Percentiles rank a stretch among this genome's conserved stretches.
Conservation (phyloP, 192 early-diverging fungal species). For the Umbelopsis ramanniana region DNA sequence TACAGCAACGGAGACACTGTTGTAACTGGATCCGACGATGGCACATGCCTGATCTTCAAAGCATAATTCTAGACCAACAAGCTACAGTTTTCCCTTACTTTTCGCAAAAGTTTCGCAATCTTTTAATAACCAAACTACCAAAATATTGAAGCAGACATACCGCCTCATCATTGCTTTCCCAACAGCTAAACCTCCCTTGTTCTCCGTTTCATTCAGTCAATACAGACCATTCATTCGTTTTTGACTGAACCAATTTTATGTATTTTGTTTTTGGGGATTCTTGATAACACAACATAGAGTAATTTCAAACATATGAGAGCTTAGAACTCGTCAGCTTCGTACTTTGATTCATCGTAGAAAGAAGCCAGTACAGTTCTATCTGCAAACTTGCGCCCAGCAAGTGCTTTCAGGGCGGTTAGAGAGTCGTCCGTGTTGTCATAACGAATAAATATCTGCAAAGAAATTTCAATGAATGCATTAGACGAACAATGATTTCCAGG, state of each 20-base stretch:
- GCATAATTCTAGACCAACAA: conserved; percentile 19
- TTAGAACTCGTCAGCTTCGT: conserved; percentile 67
- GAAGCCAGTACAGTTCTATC: conserved; percentile 91
- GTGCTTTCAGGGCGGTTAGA: conserved; percentile 70
- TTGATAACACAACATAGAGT: conserved; percentile 7
- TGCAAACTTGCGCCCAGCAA: conserved; percentile 93
- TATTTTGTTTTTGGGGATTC: not conserved
- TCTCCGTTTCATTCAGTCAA: too few species aligned
- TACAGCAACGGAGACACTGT: conserved; percentile 65
- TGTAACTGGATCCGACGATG: conserved; percentile 88
- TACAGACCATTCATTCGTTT: too few species aligned
- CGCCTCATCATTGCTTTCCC: too few species aligned
- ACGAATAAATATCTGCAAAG: conserved; percentile 81
- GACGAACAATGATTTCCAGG: not conserved
- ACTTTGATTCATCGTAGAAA: conserved; percentile 79
- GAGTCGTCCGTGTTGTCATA: conserved; percentile 65
- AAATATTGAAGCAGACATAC: too few species aligned
- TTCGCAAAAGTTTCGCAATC: too few species aligned
- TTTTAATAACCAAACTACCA: too few species aligned
- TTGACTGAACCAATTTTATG: not conserved
- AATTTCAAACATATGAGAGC: not conserved
- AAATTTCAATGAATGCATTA: not conserved
- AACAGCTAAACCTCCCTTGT: too few species aligned
- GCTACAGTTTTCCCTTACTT: too few species aligned
- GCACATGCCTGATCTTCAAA: conserved; percentile 72